phyloP scores from a whole-genome alignment of 2,329 filamentous ascomycete species.

The Massarina eburnea region DNA sequence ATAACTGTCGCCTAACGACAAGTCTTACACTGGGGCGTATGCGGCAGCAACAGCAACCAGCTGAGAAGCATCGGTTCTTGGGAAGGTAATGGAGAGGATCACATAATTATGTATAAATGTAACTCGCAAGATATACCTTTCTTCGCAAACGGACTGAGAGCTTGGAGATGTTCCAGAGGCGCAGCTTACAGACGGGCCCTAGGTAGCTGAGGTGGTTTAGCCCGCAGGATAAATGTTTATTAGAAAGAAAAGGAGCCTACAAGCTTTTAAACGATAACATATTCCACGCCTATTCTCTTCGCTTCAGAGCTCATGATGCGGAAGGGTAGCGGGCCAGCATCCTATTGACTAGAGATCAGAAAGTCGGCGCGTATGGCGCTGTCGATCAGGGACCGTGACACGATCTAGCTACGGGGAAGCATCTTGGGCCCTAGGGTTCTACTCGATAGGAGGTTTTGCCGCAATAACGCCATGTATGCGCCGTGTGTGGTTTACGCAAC shows the following conservation, averaged over 20 bases:
- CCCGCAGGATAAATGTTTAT: not conserved
- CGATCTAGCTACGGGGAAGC: slow-evolving; percentile 7
- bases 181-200: too few relatives aligned
- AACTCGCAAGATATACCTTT: too few relatives aligned
- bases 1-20: too few relatives aligned
- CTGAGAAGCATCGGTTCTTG: too few relatives aligned
- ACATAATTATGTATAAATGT: too few relatives aligned
- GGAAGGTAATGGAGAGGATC: too few relatives aligned
- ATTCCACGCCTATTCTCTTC: not conserved
- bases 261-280: not conserved
- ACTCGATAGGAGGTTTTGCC: not conserved
- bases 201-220: too few relatives aligned
- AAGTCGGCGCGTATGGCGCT: not conserved
- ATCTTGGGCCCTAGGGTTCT: slow-evolving; percentile 8
- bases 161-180: too few relatives aligned
- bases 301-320: not conserved
- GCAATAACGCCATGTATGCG: not conserved
- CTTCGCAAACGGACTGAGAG: too few relatives aligned
- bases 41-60: too few relatives aligned
- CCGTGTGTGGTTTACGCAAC: slow-evolving; percentile 8
- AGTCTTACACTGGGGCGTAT: too few relatives aligned
- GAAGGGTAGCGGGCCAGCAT: not conserved
- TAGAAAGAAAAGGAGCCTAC: not conserved
- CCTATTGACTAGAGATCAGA: not conserved
- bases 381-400: slow-evolving; percentile 8